A percentile compares a stretch with the other conserved stretches of the same genome.
phyloP scores from a whole-genome alignment of 306 rosid genomes.

The cucumber (Cucumis sativus) region DNA sequence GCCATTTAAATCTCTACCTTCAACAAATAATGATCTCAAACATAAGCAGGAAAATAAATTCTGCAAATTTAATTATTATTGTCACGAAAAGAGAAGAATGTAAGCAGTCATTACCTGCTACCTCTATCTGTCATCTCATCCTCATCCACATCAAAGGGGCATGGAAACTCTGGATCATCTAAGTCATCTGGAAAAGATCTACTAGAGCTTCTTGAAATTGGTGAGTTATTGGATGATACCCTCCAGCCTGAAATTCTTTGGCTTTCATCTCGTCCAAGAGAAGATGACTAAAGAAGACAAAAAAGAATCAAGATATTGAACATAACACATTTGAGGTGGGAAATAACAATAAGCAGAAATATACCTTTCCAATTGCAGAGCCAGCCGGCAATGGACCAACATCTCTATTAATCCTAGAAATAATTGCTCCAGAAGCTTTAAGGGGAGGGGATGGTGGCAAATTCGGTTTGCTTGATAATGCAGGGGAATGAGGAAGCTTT shows the following conservation, averaged over 20 bases:
- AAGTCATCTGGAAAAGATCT: slow-evolving; percentile 48
- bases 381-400: slow-evolving; percentile 27
- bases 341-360: background rate
- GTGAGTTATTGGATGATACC: slow-evolving; percentile 40
- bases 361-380: slow-evolving; percentile 56
- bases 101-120: slow-evolving; percentile 47
- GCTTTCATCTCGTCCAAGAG: slow-evolving; percentile 45
- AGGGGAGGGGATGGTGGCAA: slow-evolving; percentile 48
- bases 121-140: slow-evolving; percentile 60
- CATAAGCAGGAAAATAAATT: background rate
- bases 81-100: background rate
- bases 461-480: slow-evolving; percentile 26
- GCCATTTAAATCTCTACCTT: background rate
- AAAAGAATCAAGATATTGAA: slow-evolving; percentile 10
- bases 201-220: slow-evolving; percentile 67
- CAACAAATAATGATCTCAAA: background rate
- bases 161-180: slow-evolving; percentile 53
- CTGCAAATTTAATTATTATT: background rate
- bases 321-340: background rate
- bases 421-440: slow-evolving; percentile 1
- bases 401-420: slow-evolving; percentile 13
- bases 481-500: slow-evolving; percentile 31
- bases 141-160: slow-evolving; percentile 68
- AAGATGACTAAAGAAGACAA: slow-evolving; percentile 33
- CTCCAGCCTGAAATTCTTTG: slow-evolving; percentile 39